Percentiles rank a stretch among this genome's conserved stretches.
These are phyloP conservation scores for Angomonas ambiguus DNA, from an alignment of 208 protist genomes.

Conservation along the genomic window DNA sequence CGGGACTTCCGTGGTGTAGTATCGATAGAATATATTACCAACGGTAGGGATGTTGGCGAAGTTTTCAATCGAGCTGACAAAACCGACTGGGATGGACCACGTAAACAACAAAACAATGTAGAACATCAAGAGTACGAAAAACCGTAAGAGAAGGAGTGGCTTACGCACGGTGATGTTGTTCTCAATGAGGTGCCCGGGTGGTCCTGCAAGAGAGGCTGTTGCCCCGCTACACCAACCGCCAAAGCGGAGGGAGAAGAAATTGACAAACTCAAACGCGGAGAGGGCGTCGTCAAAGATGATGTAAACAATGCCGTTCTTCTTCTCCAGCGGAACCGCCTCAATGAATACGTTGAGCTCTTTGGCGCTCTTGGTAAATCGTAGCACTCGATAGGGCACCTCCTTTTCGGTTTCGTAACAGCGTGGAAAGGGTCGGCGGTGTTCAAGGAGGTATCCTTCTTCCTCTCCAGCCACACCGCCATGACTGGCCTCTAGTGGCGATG, in stretches of 20 bases:
- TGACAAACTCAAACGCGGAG: slow-evolving; percentile 67
- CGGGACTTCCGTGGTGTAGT: slow-evolving; percentile 33
- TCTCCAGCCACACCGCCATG: background rate
- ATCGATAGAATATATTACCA: slow-evolving; percentile 26
- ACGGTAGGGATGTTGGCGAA: slow-evolving; percentile 43
- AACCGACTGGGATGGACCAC: slow-evolving; percentile 70
- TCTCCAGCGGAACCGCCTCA: slow-evolving; percentile 30
- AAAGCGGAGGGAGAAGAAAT: slow-evolving; percentile 52
- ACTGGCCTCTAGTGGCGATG: background rate
- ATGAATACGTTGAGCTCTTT: slow-evolving; percentile 44
- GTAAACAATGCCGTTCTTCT: slow-evolving; percentile 41
- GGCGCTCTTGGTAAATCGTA: slow-evolving; percentile 27
- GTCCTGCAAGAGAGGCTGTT: slow-evolving; percentile 61
- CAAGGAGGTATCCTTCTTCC: slow-evolving; percentile 15
- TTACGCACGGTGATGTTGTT: slow-evolving; percentile 46
- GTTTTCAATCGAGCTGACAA: slow-evolving; percentile 72
- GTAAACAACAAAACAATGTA: slow-evolving; percentile 63
- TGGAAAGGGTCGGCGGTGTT: slow-evolving; percentile 24
- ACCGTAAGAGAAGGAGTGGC: slow-evolving; percentile 38
- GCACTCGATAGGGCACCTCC: slow-evolving; percentile 47
- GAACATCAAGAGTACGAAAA: slow-evolving; percentile 31
- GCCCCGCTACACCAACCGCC: slow-evolving; percentile 29
- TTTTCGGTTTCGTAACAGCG: slow-evolving; percentile 42
- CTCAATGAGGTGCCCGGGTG: slow-evolving; percentile 59
- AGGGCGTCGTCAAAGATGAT: slow-evolving; percentile 66